A percentile compares a stretch with the other conserved stretches of the same genome.
These are phyloP conservation scores for Ustilago trichophora DNA, from an alignment of 1,284 basidiomycete genomes.

Conservation along the genomic window DNA sequence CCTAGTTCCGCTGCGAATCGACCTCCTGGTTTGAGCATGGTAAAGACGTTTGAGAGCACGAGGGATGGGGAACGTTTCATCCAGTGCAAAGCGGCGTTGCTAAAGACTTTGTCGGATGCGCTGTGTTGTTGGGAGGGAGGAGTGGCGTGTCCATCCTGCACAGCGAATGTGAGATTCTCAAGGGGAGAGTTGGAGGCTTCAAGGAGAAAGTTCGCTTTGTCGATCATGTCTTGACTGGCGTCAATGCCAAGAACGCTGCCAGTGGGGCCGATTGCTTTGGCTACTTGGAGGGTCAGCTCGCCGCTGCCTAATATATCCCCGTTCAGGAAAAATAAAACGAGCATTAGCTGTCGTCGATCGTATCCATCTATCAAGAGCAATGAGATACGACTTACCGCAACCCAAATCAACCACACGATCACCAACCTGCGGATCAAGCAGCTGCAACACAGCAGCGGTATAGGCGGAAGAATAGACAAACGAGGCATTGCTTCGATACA, in stretches of 20 bases:
- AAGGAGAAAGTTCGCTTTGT: slow-evolving; percentile 15
- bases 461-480: slow-evolving; percentile 48
- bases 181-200: too few species aligned
- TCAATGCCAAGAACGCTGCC: slow-evolving; percentile 33
- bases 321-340: too few species aligned
- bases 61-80: slow-evolving; percentile 18
- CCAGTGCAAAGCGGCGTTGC: slow-evolving; percentile 48
- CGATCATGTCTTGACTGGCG: slow-evolving; percentile 37
- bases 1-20: slow-evolving; percentile 37
- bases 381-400: slow-evolving; percentile 37
- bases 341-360: too few species aligned
- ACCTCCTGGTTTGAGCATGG: slow-evolving; percentile 9
- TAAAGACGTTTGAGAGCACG: slow-evolving; percentile 5
- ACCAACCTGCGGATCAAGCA: slow-evolving; percentile 41
- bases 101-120: slow-evolving; percentile 40
- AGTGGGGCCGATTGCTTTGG: slow-evolving; percentile 1
- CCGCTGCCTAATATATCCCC: too few species aligned
- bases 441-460: slow-evolving; percentile 28
- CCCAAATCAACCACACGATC: slow-evolving; percentile 45
- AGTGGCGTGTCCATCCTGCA: slow-evolving; percentile 21
- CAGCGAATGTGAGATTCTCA: neutral
- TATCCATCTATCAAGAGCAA: too few species aligned
- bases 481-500: slow-evolving; percentile 43
- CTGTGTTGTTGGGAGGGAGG: neutral
- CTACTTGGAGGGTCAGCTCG: slow-evolving; percentile 32